Evolutionary conservation across 1,139 yeast species (phyloP), one percentile per base, ranked within the genome.

Genomic region (Yamadazyma atmosphaerica): DNA sequence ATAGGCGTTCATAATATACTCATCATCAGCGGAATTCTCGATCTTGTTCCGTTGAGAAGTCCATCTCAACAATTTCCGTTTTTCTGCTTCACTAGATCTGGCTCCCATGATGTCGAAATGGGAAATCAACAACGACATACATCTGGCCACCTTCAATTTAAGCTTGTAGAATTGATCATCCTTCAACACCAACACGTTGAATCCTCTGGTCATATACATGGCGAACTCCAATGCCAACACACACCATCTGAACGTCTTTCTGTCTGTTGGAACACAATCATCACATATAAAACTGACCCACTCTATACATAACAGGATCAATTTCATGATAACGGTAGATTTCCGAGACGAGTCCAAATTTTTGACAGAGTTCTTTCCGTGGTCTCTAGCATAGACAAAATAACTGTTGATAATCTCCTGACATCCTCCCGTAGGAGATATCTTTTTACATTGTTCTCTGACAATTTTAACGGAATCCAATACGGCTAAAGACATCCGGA

Each of bases 101-200:
- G 98, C 97, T 38, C 98, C 98, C 96, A 92, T 92, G 41, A 92
- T 89, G 64, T 92, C 98, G 56, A 92, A 92, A 64, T 92, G 98
- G 0, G 97, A 87, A 47, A 92, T 90, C 45, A 92, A 72, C 38
- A 92, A 68, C 1, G 97, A 83, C 94, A 92, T 89, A 61, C 98
- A 89, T 2, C 95, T 86, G 0, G 98, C 96, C 32, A 92, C 96
- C 56, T 88, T 89, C 39, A 80, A 74, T 50, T 89, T 83, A 50
- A 92, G 67, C 35, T 73, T 67, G 41, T 77, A 70, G 56, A 90
- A 92, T 54, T 86, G 92, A 16, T 81, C 86, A 44, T 87, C 88
- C 42, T 79, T 79, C 35, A 92, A 69, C 0, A 90, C 88, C 41
- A 90, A 68, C 32, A 92, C 88, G 54, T 90, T 90, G 57, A 86